Evolutionary conservation across 2,329 filamentous ascomycete species (phyloP).

Genomic region (Lachnellula subtilissima): DNA sequence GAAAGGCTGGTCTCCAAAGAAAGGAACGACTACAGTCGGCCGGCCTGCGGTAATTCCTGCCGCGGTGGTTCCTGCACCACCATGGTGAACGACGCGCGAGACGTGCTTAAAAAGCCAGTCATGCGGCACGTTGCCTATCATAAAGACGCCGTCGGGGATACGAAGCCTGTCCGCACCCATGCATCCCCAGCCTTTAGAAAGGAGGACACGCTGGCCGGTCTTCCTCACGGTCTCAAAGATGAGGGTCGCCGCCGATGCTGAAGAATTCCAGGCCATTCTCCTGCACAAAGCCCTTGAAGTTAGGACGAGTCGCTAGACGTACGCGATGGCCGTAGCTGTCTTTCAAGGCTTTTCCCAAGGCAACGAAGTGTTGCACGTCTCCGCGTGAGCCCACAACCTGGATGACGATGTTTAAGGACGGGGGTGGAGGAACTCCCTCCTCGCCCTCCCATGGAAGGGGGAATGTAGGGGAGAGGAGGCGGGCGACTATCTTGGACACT

Average conservation of each 20-base stretch:
- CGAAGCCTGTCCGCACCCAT: slow-evolving; percentile 49
- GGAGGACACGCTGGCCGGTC: slow-evolving; percentile 64
- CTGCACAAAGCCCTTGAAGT: slow-evolving; percentile 71
- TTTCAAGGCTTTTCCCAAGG: slow-evolving; percentile 67
- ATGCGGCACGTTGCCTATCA: slow-evolving; percentile 70
- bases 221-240: slow-evolving; percentile 64
- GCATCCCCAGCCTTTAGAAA: slow-evolving; percentile 73
- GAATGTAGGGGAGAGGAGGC: slow-evolving; percentile 62
- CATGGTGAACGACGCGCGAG: slow-evolving; percentile 56
- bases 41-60: too few species aligned
- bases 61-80: too few species aligned
- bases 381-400: slow-evolving; percentile 79
- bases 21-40: too few species aligned
- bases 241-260: slow-evolving; percentile 73
- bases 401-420: slow-evolving; percentile 66
- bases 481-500: slow-evolving; percentile 39
- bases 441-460: slow-evolving; percentile 62
- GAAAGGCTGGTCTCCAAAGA: too few species aligned
- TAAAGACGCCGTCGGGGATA: slow-evolving; percentile 59
- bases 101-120: slow-evolving; percentile 72
- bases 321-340: slow-evolving; percentile 67
- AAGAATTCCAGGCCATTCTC: slow-evolving; percentile 76
- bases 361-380: slow-evolving; percentile 76
- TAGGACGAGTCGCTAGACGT: slow-evolving; percentile 72
- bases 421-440: slow-evolving; percentile 43